Conservation (phyloP, 23 red algal species). For the Gracilaria gracilis region DNA sequence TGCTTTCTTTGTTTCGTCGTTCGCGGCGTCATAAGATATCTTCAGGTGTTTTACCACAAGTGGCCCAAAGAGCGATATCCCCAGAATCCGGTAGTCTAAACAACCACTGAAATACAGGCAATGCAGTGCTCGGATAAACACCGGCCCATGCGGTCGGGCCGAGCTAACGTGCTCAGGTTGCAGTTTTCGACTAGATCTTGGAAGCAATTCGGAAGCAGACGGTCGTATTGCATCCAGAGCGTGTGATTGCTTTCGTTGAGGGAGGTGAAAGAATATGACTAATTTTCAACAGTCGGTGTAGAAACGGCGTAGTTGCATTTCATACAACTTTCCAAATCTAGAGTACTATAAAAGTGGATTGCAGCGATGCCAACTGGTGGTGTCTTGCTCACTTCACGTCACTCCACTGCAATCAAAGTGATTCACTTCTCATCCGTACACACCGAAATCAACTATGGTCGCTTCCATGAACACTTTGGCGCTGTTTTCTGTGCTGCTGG, state of each 20-base stretch:
- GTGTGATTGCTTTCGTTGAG: neutral
- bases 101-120: too few relatives aligned
- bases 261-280: neutral
- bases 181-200: neutral
- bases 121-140: too few relatives aligned
- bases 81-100: too few relatives aligned
- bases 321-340: too few relatives aligned
- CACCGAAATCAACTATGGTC: constrained; percentile 21
- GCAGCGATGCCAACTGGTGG: neutral
- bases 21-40: too few relatives aligned
- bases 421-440: neutral
- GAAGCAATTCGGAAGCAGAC: neutral
- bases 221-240: neutral
- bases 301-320: neutral
- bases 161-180: constrained; percentile 1
- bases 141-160: neutral
- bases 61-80: too few relatives aligned
- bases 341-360: neutral
- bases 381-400: neutral
- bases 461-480: neutral
- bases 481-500: neutral
- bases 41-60: too few relatives aligned
- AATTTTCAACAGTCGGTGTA: too few relatives aligned
- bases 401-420: neutral
- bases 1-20: too few relatives aligned